These are phyloP conservation scores for Zygotorulaspora danielsina DNA, from an alignment of 805 yeast species.

Conservation along the genomic window DNA sequence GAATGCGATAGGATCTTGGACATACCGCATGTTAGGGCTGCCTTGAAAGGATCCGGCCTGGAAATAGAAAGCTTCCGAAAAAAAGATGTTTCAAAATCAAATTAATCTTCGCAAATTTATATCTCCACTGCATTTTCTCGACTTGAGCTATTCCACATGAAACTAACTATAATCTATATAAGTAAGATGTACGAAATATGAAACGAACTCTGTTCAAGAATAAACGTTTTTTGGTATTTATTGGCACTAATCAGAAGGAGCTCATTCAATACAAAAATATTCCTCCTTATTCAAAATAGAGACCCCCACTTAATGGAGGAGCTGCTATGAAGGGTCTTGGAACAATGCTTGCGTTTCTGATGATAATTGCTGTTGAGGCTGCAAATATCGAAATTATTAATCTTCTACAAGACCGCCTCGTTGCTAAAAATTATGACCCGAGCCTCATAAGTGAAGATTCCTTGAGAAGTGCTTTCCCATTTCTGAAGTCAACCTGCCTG, in stretches of 20 bases:
- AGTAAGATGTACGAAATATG: background rate
- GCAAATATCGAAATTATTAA: conserved; percentile 6
- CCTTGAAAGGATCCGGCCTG: background rate
- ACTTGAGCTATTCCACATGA: background rate
- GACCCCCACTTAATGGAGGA: no score
- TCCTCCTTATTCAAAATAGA: no score
- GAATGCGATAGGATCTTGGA: conserved; percentile 6
- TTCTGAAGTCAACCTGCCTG: conserved; percentile 34
- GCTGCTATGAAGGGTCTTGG: no score
- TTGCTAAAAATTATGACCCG: background rate
- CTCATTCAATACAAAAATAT: no score
- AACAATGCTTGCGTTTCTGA: background rate
- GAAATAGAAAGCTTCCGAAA: background rate
- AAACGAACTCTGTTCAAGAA: background rate
- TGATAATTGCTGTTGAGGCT: conserved; percentile 1
- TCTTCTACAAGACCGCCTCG: conserved; percentile 8
- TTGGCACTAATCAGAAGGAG: no score
- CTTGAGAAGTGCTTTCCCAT: conserved; percentile 24
- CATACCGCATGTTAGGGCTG: conserved; percentile 1
- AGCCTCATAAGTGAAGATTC: conserved; percentile 10
- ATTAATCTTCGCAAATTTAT: background rate
- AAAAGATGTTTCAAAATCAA: background rate
- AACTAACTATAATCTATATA: background rate
- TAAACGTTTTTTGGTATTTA: no score
- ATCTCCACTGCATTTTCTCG: no score